These are phyloP conservation scores for Henckelia pumila DNA, from an alignment of 257 asterid genomes.

Conservation along the genomic window DNA sequence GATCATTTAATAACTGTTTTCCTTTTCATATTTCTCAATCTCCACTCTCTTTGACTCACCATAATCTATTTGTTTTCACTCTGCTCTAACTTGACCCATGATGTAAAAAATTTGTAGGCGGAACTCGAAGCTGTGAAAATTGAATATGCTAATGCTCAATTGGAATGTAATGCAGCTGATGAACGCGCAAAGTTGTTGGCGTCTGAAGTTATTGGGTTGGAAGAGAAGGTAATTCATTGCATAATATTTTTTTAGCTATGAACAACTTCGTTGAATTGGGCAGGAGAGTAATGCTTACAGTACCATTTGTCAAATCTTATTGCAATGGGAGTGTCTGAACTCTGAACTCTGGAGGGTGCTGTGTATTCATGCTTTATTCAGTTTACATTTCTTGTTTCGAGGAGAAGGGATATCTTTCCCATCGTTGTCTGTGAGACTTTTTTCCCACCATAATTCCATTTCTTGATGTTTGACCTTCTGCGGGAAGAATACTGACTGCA, in stretches of 20 bases:
- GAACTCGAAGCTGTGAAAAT: conserved; percentile 76
- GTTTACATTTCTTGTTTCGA: background rate
- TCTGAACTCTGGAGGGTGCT: background rate
- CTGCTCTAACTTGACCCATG: conserved; percentile 2
- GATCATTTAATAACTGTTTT: background rate
- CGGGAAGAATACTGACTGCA: background rate
- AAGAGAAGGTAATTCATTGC: conserved; percentile 76
- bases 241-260: conserved; percentile 15
- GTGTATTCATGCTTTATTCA: background rate
- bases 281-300: conserved; percentile 11
- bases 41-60: background rate
- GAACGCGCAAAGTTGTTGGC: conserved; percentile 92
- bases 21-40: conserved; percentile 6
- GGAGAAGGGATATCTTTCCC: background rate
- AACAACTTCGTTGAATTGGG: background rate
- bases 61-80: background rate
- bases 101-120: conserved; percentile 44
- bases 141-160: conserved; percentile 72
- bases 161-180: conserved; percentile 98
- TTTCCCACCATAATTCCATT: background rate
- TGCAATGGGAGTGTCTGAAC: background rate
- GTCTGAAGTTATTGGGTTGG: conserved; percentile 95
- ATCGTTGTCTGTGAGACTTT: background rate
- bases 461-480: background rate
- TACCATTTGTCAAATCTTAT: background rate